These are phyloP conservation scores for Colletotrichum sp. DNA, from an alignment of 2,329 filamentous ascomycete species.

Conservation along the genomic window DNA sequence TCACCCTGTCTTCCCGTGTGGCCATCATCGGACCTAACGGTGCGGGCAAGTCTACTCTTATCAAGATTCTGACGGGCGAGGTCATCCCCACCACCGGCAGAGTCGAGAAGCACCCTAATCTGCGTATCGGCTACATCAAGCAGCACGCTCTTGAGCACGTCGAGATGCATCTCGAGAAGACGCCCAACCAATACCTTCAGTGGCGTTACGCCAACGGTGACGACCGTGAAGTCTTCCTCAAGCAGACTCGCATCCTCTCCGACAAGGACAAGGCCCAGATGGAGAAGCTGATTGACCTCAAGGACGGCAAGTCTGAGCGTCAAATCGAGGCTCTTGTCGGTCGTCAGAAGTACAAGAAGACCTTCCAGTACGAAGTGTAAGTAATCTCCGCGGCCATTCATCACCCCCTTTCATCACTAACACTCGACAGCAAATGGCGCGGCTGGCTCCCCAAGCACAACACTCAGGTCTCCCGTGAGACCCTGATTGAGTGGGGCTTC, in stretches of 20 bases:
- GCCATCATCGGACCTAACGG: constrained; percentile 98
- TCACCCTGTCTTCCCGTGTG: constrained; percentile 88
- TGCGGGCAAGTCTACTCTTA: constrained; percentile 96
- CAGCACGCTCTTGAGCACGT: constrained; percentile 99
- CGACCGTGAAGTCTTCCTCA: constrained; percentile 95
- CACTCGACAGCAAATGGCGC: constrained; percentile 80
- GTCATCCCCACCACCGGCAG: constrained; percentile 81
- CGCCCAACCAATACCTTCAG: constrained; percentile 97
- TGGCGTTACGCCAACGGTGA: constrained; percentile 98
- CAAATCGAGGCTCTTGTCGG: constrained; percentile 90
- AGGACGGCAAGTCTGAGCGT: constrained; percentile 78
- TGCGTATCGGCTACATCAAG: constrained; percentile 99
- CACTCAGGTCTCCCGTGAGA: constrained; percentile 91
- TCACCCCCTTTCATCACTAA: constrained; percentile 25
- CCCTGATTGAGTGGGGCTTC: constrained; percentile 83
- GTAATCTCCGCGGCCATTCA: constrained; percentile 27
- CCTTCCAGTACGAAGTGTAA: constrained; percentile 95
- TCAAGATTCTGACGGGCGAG: constrained; percentile 96
- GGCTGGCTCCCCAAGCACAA: constrained; percentile 91
- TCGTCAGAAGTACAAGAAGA: constrained; percentile 99
- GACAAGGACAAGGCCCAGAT: constrained; percentile 87
- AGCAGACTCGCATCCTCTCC: constrained; percentile 92
- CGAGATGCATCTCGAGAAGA: constrained; percentile 99
- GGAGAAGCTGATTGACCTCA: constrained; percentile 86
- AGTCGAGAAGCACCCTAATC: constrained; percentile 97